These are phyloP conservation scores for Psidium guajava DNA, from an alignment of 345 rosid genomes.

Conservation along the genomic window DNA sequence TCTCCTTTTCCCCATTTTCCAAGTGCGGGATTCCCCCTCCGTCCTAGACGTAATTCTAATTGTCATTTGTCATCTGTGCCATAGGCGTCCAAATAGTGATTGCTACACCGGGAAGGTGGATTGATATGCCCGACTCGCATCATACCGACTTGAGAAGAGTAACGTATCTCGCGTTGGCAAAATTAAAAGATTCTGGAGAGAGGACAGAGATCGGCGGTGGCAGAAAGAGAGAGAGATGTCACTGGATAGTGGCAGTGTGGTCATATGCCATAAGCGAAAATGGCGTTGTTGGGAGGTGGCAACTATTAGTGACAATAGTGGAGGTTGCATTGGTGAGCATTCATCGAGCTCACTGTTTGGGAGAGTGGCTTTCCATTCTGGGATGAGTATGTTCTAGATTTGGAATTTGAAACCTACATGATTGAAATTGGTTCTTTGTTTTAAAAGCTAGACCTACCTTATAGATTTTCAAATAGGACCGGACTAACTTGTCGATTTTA, in stretches of 20 bases:
- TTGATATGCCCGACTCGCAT: constrained; percentile 95
- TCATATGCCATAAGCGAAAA: background rate
- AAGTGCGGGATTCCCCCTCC: background rate
- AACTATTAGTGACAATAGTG: too few relatives aligned
- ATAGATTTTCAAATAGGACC: too few relatives aligned
- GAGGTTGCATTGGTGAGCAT: too few relatives aligned
- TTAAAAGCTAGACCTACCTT: too few relatives aligned
- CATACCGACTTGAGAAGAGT: constrained; percentile 89
- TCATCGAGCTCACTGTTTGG: too few relatives aligned
- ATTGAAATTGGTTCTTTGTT: too few relatives aligned
- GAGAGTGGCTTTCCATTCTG: too few relatives aligned
- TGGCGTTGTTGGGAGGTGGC: background rate
- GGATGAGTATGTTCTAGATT: too few relatives aligned
- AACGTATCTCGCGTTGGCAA: constrained; percentile 80
- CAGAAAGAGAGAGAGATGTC: background rate
- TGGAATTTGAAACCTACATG: too few relatives aligned
- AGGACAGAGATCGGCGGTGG: too few relatives aligned
- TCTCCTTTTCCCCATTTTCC: background rate
- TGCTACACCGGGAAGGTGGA: constrained; percentile 98
- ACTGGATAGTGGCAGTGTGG: background rate
- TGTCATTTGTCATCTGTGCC: background rate
- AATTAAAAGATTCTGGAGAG: too few relatives aligned
- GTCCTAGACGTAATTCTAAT: background rate
- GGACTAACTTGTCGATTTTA: too few relatives aligned
- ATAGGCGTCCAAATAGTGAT: constrained; percentile 92